Evolutionary conservation across 78 protist genomes (phyloP).

Genomic region (Isochrysis galbana): DNA sequence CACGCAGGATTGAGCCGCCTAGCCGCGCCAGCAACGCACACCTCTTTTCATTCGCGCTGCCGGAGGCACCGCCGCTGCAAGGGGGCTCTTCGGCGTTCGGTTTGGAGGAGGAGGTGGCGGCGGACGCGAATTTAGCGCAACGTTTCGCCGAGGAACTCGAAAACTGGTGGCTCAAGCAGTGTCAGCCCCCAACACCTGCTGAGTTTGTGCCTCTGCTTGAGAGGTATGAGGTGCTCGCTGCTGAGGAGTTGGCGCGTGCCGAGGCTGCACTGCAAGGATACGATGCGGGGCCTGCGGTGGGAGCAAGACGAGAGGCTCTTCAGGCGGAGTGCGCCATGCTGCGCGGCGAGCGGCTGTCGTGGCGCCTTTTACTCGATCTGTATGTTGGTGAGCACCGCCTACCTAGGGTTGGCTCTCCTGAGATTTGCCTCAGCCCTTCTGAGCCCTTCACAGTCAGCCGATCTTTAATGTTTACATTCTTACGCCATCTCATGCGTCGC

Average conservation of each 20-base stretch:
- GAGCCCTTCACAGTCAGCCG: too few relatives aligned
- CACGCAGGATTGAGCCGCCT: too few relatives aligned
- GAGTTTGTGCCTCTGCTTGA: not conserved
- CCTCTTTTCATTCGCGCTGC: too few relatives aligned
- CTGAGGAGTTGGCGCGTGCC: not conserved
- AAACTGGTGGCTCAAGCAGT: not conserved
- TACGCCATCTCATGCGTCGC: too few relatives aligned
- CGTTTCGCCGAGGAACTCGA: not conserved
- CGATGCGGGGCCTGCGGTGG: not conserved
- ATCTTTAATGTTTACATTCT: too few relatives aligned
- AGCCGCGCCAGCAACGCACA: too few relatives aligned
- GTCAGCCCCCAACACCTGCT: not conserved
- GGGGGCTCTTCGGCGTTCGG: too few relatives aligned
- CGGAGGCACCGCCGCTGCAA: too few relatives aligned
- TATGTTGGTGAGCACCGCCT: too few relatives aligned
- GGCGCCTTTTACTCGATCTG: not conserved
- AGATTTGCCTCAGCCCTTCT: too few relatives aligned
- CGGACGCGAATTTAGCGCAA: not conserved
- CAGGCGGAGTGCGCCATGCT: not conserved
- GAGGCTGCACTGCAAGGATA: not conserved
- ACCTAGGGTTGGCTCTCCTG: too few relatives aligned
- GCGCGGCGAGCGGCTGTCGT: not conserved
- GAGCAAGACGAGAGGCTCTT: not conserved
- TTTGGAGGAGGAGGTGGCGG: too few relatives aligned
- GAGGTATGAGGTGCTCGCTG: not conserved